Evolutionary conservation across 2,329 filamentous ascomycete genomes (phyloP).

Genomic region (Epicoccum sorghinum): DNA sequence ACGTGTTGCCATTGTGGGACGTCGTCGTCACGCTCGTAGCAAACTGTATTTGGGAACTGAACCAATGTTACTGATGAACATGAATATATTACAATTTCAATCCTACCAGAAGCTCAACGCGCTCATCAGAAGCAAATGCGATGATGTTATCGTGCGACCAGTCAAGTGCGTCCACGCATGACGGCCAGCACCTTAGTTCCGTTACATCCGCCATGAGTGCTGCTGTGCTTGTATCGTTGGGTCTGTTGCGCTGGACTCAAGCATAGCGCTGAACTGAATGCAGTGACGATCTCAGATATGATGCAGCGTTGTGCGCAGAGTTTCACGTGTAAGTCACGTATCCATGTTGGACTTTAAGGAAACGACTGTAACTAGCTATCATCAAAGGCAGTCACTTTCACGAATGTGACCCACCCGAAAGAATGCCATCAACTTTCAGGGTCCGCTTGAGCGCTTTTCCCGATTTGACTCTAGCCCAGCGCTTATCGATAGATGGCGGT

Average conservation of each 20-base stretch:
- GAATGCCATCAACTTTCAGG: conserved; percentile 10
- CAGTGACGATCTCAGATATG: background rate
- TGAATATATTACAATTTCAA: background rate
- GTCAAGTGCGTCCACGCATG: conserved; percentile 58
- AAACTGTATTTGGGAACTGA: conserved; percentile 44
- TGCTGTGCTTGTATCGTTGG: background rate
- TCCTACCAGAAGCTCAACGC: conserved; percentile 59
- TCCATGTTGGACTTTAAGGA: background rate
- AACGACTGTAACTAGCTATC: background rate
- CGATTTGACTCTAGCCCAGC: background rate
- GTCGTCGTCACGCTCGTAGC: conserved; percentile 35
- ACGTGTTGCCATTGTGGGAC: conserved; percentile 46
- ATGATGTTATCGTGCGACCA: conserved; percentile 66
- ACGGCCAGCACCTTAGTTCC: conserved; percentile 54
- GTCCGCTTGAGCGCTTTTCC: background rate
- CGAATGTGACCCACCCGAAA: background rate
- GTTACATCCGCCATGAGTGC: conserved; percentile 42
- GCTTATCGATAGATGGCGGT: conserved; percentile 28
- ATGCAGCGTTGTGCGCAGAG: background rate
- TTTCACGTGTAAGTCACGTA: background rate
- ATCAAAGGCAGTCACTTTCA: background rate
- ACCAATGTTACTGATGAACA: conserved; percentile 4
- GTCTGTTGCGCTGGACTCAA: background rate
- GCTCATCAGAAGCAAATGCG: conserved; percentile 62
- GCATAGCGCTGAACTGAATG: background rate